Percentiles rank a stretch among this genome's conserved stretches.
These are phyloP conservation scores for Rhizoclosmatium sp. DNA, from an alignment of 192 early-diverging fungal genomes.

Conservation along the genomic window DNA sequence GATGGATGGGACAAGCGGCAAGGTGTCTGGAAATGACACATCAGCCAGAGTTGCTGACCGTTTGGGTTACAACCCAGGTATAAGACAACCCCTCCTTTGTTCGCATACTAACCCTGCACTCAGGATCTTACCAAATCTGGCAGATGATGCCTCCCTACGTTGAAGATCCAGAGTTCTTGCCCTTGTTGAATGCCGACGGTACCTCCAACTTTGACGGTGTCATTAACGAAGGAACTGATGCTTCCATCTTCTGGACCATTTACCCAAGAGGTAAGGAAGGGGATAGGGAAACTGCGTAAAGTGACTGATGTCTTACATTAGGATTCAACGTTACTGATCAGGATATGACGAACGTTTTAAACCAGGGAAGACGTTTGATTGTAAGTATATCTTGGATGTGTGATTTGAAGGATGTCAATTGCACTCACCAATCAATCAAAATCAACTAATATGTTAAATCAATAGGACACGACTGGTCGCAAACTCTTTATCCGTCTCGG, in stretches of 20 bases:
- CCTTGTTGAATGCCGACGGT: conserved; percentile 25
- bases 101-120: background rate
- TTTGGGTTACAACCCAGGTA: conserved; percentile 13
- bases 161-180: background rate
- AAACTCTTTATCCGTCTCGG: conserved; percentile 29
- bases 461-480: background rate
- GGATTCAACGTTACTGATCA: conserved; percentile 9
- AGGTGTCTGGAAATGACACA: conserved; percentile 20
- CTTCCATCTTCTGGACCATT: conserved; percentile 16
- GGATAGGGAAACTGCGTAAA: too few relatives aligned
- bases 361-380: background rate
- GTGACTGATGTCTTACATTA: background rate
- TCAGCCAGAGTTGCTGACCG: conserved; percentile 7
- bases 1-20: conserved; percentile 23
- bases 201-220: conserved; percentile 16
- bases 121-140: conserved; percentile 15
- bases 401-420: background rate
- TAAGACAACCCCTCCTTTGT: background rate
- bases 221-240: conserved; percentile 25
- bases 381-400: background rate
- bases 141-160: background rate
- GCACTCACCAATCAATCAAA: background rate
- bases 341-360: background rate
- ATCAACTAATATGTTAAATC: background rate
- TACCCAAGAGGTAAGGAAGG: background rate